These are phyloP conservation scores for Eucalyptus polyanthemos DNA, from an alignment of 345 rosid species.

Conservation along the genomic window DNA sequence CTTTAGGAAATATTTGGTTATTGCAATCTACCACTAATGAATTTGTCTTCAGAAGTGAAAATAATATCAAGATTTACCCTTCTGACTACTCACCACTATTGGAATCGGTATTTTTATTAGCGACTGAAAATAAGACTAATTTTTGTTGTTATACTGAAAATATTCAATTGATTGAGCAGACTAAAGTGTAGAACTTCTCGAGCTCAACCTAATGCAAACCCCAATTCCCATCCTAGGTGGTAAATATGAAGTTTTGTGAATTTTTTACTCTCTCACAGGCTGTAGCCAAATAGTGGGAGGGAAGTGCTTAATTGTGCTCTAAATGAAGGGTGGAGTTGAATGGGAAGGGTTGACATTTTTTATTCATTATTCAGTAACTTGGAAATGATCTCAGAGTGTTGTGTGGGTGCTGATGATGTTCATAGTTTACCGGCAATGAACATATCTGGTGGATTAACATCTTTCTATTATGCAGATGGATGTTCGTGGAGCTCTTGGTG, in stretches of 20 bases:
- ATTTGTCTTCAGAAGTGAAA: not conserved
- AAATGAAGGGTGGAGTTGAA: not conserved
- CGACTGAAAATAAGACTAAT: not conserved
- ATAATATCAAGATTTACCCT: not conserved
- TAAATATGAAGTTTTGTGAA: not conserved
- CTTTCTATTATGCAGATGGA: slow-evolving; percentile 51
- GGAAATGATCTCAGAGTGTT: not conserved
- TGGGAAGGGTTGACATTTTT: not conserved
- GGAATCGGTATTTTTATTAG: not conserved
- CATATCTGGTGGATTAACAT: not conserved
- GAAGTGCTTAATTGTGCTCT: not conserved
- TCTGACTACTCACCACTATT: not conserved
- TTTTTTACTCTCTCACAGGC: not conserved
- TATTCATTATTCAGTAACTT: not conserved
- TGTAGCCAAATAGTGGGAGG: not conserved
- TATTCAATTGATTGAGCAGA: not conserved
- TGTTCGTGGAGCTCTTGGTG: slow-evolving; percentile 81
- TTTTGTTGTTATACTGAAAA: not conserved
- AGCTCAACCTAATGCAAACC: not conserved
- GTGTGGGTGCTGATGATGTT: not conserved
- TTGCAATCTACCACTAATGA: not conserved
- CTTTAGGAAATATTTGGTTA: not conserved
- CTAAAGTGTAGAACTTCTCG: not conserved
- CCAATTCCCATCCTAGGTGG: not conserved
- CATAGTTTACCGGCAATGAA: not conserved